phyloP scores from a whole-genome alignment of 169 alveolate genomes.

The Plasmodium gaboni region DNA sequence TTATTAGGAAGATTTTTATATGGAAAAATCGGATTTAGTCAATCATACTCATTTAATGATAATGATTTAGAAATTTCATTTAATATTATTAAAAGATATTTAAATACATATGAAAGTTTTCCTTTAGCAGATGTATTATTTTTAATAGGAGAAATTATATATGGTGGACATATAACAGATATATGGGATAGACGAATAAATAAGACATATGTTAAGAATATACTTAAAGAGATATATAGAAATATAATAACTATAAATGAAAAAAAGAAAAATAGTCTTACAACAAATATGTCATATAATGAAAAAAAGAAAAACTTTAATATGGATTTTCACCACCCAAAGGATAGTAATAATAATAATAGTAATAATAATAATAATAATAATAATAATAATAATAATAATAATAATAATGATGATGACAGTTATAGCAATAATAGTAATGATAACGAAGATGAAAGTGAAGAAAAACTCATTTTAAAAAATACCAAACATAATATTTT shows the following conservation, averaged over 20 bases:
- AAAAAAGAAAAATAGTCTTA: constrained; percentile 5
- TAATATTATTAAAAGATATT: constrained; percentile 94
- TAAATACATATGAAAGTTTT: constrained; percentile 90
- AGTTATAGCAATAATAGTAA: background rate
- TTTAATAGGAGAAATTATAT: constrained; percentile 97
- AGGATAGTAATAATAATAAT: background rate
- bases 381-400: background rate
- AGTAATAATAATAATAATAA: background rate
- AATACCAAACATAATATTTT: constrained; percentile 89
- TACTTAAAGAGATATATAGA: constrained; percentile 54
- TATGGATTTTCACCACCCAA: no score
- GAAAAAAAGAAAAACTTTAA: background rate
- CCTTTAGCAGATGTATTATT: constrained; percentile 97
- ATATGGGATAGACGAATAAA: constrained; percentile 97
- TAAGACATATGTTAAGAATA: constrained; percentile 89
- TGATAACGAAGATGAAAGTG: constrained; percentile 72
- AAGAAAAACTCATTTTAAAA: constrained; percentile 93
- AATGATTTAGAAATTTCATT: constrained; percentile 97
- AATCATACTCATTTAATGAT: constrained; percentile 96
- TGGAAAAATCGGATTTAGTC: constrained; percentile 97
- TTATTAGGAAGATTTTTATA: constrained; percentile 96
- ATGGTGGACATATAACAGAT: constrained; percentile 98
- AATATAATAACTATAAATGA: constrained; percentile 42
- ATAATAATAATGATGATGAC: constrained; percentile 4
- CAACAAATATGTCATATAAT: background rate